These are phyloP conservation scores for Linnemannia schmuckeri DNA, from an alignment of 192 early-diverging fungal species.

Conservation along the genomic window DNA sequence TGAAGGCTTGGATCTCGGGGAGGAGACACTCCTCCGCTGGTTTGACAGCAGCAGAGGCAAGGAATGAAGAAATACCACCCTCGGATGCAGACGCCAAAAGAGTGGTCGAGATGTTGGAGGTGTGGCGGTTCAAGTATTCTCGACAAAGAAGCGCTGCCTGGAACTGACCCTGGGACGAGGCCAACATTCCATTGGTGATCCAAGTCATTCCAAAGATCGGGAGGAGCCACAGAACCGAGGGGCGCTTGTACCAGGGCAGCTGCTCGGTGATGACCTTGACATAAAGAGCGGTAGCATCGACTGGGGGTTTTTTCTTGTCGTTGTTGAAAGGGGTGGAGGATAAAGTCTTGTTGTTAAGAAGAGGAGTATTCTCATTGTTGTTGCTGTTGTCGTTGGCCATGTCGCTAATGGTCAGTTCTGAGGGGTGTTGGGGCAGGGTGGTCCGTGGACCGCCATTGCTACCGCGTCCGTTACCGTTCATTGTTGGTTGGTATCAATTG, in stretches of 20 bases:
- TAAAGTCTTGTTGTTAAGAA: slow-evolving; percentile 4
- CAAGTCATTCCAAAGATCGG: slow-evolving; percentile 43
- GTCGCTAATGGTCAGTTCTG: slow-evolving; percentile 20
- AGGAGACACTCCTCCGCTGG: slow-evolving; percentile 17
- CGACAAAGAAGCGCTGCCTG: slow-evolving; percentile 46
- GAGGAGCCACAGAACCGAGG: slow-evolving; percentile 33
- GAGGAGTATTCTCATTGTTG: slow-evolving; percentile 19
- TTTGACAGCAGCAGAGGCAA: background rate
- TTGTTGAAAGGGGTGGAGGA: background rate
- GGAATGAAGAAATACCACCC: background rate
- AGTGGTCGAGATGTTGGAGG: slow-evolving; percentile 13
- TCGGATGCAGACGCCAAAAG: background rate
- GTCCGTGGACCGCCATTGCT: background rate
- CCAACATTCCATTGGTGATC: slow-evolving; percentile 39
- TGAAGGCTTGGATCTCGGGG: slow-evolving; percentile 46
- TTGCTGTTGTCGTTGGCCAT: background rate
- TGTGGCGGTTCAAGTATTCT: slow-evolving; percentile 42
- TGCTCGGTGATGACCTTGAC: slow-evolving; percentile 33
- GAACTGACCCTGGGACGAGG: slow-evolving; percentile 40
- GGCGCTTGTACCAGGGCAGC: slow-evolving; percentile 51
- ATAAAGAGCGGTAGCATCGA: slow-evolving; percentile 21
- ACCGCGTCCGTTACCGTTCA: background rate
- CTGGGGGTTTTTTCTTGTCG: background rate
- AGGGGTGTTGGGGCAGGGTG: slow-evolving; percentile 15
- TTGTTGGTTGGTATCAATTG: background rate